Base-by-base conservation (phyloP, 768 basidiomycete species). In the Daedaleopsis nitida region DNA sequence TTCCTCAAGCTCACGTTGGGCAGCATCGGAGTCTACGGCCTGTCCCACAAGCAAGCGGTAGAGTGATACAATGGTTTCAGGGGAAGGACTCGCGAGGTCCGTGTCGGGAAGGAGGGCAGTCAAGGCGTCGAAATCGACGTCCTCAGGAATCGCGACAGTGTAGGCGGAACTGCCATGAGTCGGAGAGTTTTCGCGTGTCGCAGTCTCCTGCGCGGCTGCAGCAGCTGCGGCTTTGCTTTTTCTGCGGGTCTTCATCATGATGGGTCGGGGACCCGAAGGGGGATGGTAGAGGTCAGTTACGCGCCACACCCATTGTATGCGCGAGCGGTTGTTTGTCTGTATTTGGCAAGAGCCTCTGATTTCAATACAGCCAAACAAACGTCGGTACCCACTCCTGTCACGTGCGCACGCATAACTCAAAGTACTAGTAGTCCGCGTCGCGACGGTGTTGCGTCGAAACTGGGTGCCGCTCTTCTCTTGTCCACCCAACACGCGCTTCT, bases 1-100 rank as follows among this genome's bases (percentile, higher is more conserved):
- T 63, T 88, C 88, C 71, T 94, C 92, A 37, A 90, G 73, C 61
- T 91, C 87, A 54, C 84, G 77, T 52, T 83, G 81, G 3, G 80
- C 73, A 59, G 73, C 76, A 56, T 91, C 86, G 17, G 84, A 70
- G 58, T 85, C 84, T 1, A 77, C 69, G 7, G 79, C 78, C 60
- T 91, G 86, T 0, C 81, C 78, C 9, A 87, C 72, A 17, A 92
- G 69, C 19, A 85, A 74, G 56, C 85, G 80, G 73, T 92, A 93
- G 0, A 93, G 69, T 4, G 81, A 71, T 9, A 89, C 67, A 55
- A 93, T 78, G 11, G 80, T 78, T 3, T 91, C 87, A 8, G 84
- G 74, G 2, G 84, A 79, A 0, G 87, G 84, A 5, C 81, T 74
- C 16, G 82, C 74, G 50, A 92, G 74, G 44, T 83, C 79, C 17